These are phyloP conservation scores for Trichoderma reesei DNA, from an alignment of 495 filamentous ascomycete species.

Conservation along the genomic window DNA sequence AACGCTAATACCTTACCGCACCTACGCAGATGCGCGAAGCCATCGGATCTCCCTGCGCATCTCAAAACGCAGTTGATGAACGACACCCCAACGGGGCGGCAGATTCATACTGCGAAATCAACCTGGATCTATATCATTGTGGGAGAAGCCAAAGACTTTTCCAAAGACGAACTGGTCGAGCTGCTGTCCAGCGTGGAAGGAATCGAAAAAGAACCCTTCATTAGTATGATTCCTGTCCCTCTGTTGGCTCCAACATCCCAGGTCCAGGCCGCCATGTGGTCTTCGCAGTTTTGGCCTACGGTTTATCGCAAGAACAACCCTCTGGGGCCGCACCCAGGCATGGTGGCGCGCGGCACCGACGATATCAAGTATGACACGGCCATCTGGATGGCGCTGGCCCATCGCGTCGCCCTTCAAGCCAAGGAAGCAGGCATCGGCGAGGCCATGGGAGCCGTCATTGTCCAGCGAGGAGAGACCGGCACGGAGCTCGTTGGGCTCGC, in stretches of 20 bases:
- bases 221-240: slow-evolving; percentile 54
- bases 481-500: slow-evolving; percentile 56
- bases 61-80: slow-evolving; percentile 39
- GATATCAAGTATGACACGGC: slow-evolving; percentile 47
- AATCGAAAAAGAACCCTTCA: slow-evolving; percentile 37
- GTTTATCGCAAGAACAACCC: slow-evolving; percentile 78
- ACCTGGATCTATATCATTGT: slow-evolving; percentile 40
- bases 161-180: slow-evolving; percentile 27
- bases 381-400: slow-evolving; percentile 61
- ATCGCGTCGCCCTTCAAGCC: slow-evolving; percentile 48
- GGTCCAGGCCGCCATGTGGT: slow-evolving; percentile 68
- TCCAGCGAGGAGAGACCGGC: slow-evolving; percentile 44
- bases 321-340: slow-evolving; percentile 59
- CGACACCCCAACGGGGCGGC: slow-evolving; percentile 29
- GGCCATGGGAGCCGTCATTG: slow-evolving; percentile 69
- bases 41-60: slow-evolving; percentile 51
- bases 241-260: slow-evolving; percentile 62
- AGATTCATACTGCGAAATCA: slow-evolving; percentile 37
- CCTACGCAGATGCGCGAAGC: slow-evolving; percentile 71
- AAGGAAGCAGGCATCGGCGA: slow-evolving; percentile 51
- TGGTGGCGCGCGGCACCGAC: slow-evolving; percentile 43
- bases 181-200: slow-evolving; percentile 26
- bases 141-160: slow-evolving; percentile 30
- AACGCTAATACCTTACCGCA: slow-evolving; percentile 59
- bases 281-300: slow-evolving; percentile 72